A percentile compares a stretch with the other conserved stretches of the same genome.
These are phyloP conservation scores for Silene coronaria DNA, from an alignment of 179 eudicot genomes.

Conservation along the genomic window DNA sequence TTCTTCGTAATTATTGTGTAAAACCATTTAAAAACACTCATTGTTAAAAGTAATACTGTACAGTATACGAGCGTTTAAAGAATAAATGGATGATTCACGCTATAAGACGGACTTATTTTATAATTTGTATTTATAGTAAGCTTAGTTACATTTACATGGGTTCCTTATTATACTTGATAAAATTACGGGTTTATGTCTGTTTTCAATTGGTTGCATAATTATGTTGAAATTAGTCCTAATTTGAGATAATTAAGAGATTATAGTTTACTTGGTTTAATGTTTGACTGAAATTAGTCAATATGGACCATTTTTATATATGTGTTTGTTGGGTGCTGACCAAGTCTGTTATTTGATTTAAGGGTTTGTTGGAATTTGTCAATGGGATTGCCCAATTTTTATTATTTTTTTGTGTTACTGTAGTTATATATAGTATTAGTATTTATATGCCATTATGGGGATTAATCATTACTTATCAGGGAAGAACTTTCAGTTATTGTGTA, in stretches of 20 bases:
- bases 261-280: not conserved
- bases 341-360: conserved; percentile 4
- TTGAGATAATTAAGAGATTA: not conserved
- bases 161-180: not conserved
- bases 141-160: conserved; percentile 10
- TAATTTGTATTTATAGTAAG: not conserved
- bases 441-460: not conserved
- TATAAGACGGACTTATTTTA: no score
- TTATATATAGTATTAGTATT: not conserved
- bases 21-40: no score
- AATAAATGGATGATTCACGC: no score
- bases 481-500: no score
- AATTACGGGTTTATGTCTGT: conserved; percentile 4
- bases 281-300: conserved; percentile 14
- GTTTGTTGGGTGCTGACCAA: conserved; percentile 4
- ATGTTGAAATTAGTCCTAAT: not conserved
- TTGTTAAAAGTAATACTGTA: no score
- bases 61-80: no score
- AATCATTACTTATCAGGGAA: not conserved
- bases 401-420: not conserved
- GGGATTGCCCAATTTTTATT: not conserved
- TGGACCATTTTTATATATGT: not conserved
- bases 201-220: not conserved
- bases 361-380: conserved; percentile 11
- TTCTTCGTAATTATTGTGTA: no score